Evolutionary conservation across 2,329 filamentous ascomycete genomes (phyloP), one percentile per base, ranked within the genome.

Genomic region (Fusarium udum): DNA sequence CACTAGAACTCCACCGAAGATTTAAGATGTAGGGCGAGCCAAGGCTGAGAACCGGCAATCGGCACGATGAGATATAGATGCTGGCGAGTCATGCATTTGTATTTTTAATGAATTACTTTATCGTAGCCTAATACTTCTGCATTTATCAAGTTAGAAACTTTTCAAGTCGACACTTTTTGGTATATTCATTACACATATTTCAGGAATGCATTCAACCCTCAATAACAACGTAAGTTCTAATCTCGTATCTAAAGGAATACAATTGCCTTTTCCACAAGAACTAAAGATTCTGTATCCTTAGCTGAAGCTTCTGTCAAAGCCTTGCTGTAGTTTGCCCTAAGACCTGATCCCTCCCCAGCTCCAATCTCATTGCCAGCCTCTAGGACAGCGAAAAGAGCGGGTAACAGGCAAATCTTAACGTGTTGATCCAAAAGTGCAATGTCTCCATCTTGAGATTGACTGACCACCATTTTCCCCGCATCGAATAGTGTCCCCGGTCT

Each of bases 221-320:
- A 26, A 26, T 26, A 26, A 26, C 26, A 26, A 4, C 4, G 26
- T 26, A 26, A 6, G 26, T 49, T 36, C 31, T 20, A 6, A 3
- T 22, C 13, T 8, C 6, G 0, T 12, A 36, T 0, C 13, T 52
- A 15, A 8, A 52, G 32, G 1, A 37, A 52, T 4, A 52, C 32
- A 12, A 52, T 26, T 26, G 49, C 49, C 13, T 37, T 52, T 22
- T 26, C 32, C n/a, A 52, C 4, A 37, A 52, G 32, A 26, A 37
- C 9, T 0, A 52, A 13, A 8, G 49, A 52, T 1, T 26, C 2
- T 0, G 2, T 4, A 0, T 4, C 13, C 13, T 36, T 1, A 0
- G 2, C 4, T 9, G 13, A 2, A 0, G 0, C 32, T 26, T 52
- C 13, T 16, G 32, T 1, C 3, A 36, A 12, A 26, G n/a, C 13